phyloP scores from a whole-genome alignment of 2,329 filamentous ascomycete genomes.

The Ophiocordyceps sinensis region DNA sequence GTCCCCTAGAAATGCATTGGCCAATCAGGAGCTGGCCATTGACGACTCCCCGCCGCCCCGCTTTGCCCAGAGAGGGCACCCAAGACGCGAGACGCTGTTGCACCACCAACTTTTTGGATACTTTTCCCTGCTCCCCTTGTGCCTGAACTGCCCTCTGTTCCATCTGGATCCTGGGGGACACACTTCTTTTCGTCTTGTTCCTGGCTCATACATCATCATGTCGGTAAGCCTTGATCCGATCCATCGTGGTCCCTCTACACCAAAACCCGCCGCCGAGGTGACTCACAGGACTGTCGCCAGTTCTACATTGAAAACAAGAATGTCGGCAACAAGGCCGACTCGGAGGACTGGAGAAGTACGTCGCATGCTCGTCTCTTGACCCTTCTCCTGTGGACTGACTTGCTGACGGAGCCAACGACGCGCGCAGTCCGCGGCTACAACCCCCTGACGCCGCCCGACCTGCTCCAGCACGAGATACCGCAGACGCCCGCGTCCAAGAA shows the following conservation, averaged over 20 bases:
- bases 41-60: background rate
- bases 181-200: too few species aligned
- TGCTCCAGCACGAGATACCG: constrained; percentile 86
- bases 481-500: constrained; percentile 40
- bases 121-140: too few species aligned
- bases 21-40: background rate
- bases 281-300: constrained; percentile 15
- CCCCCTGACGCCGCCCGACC: constrained; percentile 79
- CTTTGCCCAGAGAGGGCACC: background rate
- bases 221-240: too few species aligned
- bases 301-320: constrained; percentile 70
- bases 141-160: too few species aligned
- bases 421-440: constrained; percentile 70
- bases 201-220: too few species aligned
- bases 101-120: too few species aligned
- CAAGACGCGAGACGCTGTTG: too few species aligned
- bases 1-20: background rate
- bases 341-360: constrained; percentile 75
- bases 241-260: too few species aligned
- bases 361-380: constrained; percentile 1
- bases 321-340: constrained; percentile 57
- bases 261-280: constrained; percentile 4
- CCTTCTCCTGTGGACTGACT: background rate
- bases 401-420: background rate
- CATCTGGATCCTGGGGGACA: too few species aligned